phyloP scores from a whole-genome alignment of 108 stramenopile species.

The Schizochytrium sp. region DNA sequence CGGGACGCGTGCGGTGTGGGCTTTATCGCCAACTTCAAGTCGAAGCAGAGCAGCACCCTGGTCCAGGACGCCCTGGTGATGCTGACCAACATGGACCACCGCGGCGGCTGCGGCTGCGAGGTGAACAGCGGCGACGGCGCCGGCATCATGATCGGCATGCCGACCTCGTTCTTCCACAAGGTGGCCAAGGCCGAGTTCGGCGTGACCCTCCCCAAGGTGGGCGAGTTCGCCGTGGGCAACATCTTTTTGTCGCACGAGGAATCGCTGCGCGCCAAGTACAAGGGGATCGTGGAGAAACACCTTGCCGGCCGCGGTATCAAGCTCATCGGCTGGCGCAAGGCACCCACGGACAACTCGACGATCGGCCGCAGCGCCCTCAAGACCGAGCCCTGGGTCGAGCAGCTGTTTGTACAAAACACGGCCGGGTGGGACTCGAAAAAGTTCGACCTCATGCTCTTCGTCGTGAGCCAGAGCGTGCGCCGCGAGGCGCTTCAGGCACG shows the following conservation, averaged over 20 bases:
- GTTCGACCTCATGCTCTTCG: conserved; percentile 73
- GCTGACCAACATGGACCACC: background rate
- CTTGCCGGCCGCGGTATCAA: conserved; percentile 64
- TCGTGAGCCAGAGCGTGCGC: conserved; percentile 14
- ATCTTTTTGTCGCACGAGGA: conserved; percentile 78
- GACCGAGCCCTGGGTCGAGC: conserved; percentile 19
- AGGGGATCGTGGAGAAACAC: conserved; percentile 62
- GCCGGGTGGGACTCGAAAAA: background rate
- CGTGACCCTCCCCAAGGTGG: conserved; percentile 65
- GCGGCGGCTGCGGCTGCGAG: conserved; percentile 46
- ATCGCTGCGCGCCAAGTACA: conserved; percentile 45
- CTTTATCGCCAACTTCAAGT: conserved; percentile 66
- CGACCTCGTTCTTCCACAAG: conserved; percentile 79
- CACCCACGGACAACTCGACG: conserved; percentile 6
- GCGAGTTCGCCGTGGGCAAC: conserved; percentile 85
- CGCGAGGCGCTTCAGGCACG: background rate
- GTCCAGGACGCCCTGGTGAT: conserved; percentile 42
- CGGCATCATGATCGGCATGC: conserved; percentile 90
- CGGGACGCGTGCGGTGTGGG: conserved; percentile 96
- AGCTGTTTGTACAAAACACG: conserved; percentile 8
- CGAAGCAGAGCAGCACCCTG: conserved; percentile 47
- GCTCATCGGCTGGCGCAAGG: conserved; percentile 67
- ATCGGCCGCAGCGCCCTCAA: conserved; percentile 15
- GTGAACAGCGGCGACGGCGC: conserved; percentile 78
- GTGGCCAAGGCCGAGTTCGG: conserved; percentile 64